Base-by-base conservation (phyloP, 768 basidiomycete species). In the Tricholoma sp. region DNA sequence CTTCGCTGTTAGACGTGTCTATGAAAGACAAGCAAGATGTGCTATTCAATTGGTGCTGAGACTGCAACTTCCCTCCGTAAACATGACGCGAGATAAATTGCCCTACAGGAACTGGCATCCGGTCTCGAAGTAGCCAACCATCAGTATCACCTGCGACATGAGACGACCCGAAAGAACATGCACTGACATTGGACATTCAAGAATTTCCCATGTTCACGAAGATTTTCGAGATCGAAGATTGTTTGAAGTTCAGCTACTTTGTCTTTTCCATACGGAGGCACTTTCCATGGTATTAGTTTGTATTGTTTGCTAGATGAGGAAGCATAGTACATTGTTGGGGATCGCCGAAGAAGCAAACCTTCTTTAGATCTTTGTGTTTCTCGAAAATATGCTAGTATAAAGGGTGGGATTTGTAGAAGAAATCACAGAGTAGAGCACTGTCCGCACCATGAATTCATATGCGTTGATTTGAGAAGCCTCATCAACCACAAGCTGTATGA, bases 341-440 rank as follows among this genome's bases (percentile, higher is more conserved):
- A 64, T 83, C 81, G 0, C 81, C 80, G 48, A 82, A 80, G 61
- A 79, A 80, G 57, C 77, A 80, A 17, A 80, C 66, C 57, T 80
- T 80, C 42, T 70, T 62, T 24, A 82, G 63, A 0, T 61, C 59
- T 6, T 62, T 54, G 59, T 78, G 79, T 32, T 69, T 71, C 56
- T 72, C 62, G 57, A 83, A 80, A 8, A 81, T 49, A 56, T 71
- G 72, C 81, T 83, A 55, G 45, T 4, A 28, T 6, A 50, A 51
- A 4, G n/a, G 7, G 11, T 33, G 41, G 10, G 15, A 11, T 9
- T 15, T 32, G 41, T 6, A 4, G 52, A 36, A 34, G 31, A 28
- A 8, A 42, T 2, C 33, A 45, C 9, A 13, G 34, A 24, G 24
- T 42, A 4, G 36, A 18, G 37, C 8, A 2, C 18, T 9, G 33